These are phyloP conservation scores for Amanita subjunquillea DNA, from an alignment of 768 basidiomycete species.

Conservation along the genomic window DNA sequence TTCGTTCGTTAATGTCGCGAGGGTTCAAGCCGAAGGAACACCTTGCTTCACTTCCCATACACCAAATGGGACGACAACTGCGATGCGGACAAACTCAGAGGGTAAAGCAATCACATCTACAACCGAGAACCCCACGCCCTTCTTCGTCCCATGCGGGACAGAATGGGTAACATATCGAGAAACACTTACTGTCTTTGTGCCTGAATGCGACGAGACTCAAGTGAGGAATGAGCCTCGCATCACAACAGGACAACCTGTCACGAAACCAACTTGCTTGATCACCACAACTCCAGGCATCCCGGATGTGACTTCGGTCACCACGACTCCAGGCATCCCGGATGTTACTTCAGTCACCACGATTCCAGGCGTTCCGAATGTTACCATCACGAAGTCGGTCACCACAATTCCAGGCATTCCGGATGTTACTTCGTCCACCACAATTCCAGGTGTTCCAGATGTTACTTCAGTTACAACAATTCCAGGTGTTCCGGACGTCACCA, in stretches of 20 bases:
- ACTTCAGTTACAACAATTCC: no score
- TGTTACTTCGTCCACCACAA: no score
- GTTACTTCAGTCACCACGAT: neutral
- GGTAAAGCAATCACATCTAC: neutral
- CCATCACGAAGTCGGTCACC: no score
- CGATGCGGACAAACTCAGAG: neutral
- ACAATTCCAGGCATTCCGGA: no score
- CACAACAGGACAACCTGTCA: conserved; percentile 7
- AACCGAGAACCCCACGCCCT: conserved; percentile 8
- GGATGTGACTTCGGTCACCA: neutral
- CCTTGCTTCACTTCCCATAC: neutral
- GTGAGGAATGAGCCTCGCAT: conserved; percentile 14
- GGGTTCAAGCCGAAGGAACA: neutral
- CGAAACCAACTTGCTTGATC: neutral
- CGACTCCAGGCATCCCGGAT: neutral
- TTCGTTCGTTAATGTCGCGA: neutral
- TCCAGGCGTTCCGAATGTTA: neutral
- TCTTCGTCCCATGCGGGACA: conserved; percentile 14
- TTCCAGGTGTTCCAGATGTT: no score
- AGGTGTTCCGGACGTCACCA: no score
- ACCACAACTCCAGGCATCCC: neutral
- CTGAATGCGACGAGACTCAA: conserved; percentile 14
- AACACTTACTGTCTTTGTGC: conserved; percentile 12
- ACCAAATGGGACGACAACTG: neutral
- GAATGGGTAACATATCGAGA: conserved; percentile 13